phyloP scores from a whole-genome alignment of 805 yeast genomes.

The Candida sithepensis region DNA sequence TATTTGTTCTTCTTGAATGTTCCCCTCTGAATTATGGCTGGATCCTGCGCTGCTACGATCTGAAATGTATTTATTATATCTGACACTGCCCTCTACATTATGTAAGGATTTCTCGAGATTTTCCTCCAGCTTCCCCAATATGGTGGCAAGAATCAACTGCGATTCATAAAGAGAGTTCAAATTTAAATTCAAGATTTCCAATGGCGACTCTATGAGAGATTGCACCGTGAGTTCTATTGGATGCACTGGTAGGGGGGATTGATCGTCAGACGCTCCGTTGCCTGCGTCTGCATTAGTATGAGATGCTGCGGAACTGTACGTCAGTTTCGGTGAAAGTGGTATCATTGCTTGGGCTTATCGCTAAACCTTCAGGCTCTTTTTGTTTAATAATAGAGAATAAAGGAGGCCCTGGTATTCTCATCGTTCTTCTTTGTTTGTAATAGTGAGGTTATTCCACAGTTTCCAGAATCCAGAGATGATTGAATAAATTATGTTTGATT shows the following conservation, averaged over 20 bases:
- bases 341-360: neutral
- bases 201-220: conserved; percentile 48
- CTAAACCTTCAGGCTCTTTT: too few relatives aligned
- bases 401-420: too few relatives aligned
- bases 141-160: conserved; percentile 48
- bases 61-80: neutral
- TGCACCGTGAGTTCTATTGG: conserved; percentile 61
- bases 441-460: too few relatives aligned
- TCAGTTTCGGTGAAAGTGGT: neutral
- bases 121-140: conserved; percentile 39
- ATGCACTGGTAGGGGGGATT: conserved; percentile 37
- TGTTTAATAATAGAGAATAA: too few relatives aligned
- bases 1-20: neutral
- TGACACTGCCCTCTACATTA: conserved; percentile 4
- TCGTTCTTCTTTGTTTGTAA: too few relatives aligned
- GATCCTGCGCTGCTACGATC: neutral
- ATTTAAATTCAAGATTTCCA: conserved; percentile 48
- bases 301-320: neutral
- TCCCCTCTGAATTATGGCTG: neutral
- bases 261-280: neutral
- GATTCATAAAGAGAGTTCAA: conserved; percentile 53
- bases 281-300: neutral
- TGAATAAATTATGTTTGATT: too few relatives aligned
- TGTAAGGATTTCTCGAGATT: conserved; percentile 24
- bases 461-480: too few relatives aligned